phyloP scores from a whole-genome alignment of 2,329 filamentous ascomycete genomes.

The Cladophialophora exuberans region DNA sequence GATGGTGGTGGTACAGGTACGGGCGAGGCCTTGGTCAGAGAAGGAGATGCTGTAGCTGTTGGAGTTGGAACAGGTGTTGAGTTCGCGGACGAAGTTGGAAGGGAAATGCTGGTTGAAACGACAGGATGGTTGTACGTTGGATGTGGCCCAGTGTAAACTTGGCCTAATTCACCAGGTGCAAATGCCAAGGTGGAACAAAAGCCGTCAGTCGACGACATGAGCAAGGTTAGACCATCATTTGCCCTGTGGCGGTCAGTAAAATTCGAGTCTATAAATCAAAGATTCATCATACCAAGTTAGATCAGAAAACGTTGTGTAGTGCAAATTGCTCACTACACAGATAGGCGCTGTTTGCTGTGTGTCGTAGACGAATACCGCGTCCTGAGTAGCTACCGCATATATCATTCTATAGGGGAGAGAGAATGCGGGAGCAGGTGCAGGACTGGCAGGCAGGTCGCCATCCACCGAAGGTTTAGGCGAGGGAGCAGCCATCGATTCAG shows the following conservation, averaged over 20 bases:
- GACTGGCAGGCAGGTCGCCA: slow-evolving; percentile 42
- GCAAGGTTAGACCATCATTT: slow-evolving; percentile 73
- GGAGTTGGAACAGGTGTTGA: slow-evolving; percentile 72
- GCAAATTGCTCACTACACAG: slow-evolving; percentile 93
- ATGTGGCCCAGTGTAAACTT: slow-evolving; percentile 73
- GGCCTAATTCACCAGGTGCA: slow-evolving; percentile 78
- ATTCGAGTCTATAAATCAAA: slow-evolving; percentile 3
- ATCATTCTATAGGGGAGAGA: slow-evolving; percentile 89
- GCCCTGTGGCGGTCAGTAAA: slow-evolving; percentile 58
- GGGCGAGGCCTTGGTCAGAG: slow-evolving; percentile 58
- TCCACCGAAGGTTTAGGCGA: slow-evolving; percentile 53
- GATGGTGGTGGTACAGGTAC: slow-evolving; percentile 59
- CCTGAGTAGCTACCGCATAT: slow-evolving; percentile 95
- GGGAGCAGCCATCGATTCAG: slow-evolving; percentile 47
- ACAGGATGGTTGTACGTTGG: slow-evolving; percentile 39
- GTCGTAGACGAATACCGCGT: slow-evolving; percentile 92
- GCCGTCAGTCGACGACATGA: slow-evolving; percentile 97
- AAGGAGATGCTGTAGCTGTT: slow-evolving; percentile 68
- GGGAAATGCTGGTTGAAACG: slow-evolving; percentile 40
- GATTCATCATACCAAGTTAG: slow-evolving; percentile 75
- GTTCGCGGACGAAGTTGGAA: slow-evolving; percentile 44
- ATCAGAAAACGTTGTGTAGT: slow-evolving; percentile 97
- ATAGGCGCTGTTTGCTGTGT: slow-evolving; percentile 94
- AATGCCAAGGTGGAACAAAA: slow-evolving; percentile 95
- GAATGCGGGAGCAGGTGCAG: slow-evolving; percentile 69